Evolutionary conservation across 345 rosid genomes (phyloP), one percentile per base, ranked within the genome.

Genomic region (Acer yangbiense): DNA sequence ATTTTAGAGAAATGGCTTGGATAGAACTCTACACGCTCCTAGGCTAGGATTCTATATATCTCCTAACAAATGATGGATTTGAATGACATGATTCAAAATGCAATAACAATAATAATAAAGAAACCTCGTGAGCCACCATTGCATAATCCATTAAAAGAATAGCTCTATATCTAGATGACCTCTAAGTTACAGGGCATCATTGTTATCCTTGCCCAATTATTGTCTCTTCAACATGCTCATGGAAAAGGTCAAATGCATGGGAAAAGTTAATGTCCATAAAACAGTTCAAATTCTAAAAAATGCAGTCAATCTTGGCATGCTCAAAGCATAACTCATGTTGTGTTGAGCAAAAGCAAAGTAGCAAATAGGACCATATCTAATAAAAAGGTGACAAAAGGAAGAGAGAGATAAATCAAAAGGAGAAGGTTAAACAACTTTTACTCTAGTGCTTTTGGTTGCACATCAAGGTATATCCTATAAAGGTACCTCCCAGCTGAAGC

Each of bases 231-330:
- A 69, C 73, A 69, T 69, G 73, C 55, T 62, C 20, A 41, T 73
- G 67, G 21, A 73, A 20, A 73, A n/a, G 57, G 57, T 39, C 20
- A 55, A 39, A 73, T 60, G 76, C 32, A 32, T 18, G 10, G n/a
- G 52, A 66, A 66, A 21, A 39, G 27, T 21, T 29, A 29, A 18
- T 1, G 29, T 55, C 48, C 13, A 16, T 55, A 10, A 54, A 54
- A 25, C 65, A 77, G 13, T 69, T 13, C 35, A 46, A 35, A 0
- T 58, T 23, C 7, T 58, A 58, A 20, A 46, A 39, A 55, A 48
- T 62, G 75, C 50, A 48, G 54, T 64, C 76, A 60, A 61, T 46
- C 62, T 43, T 61, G 17, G 63, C 75, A 61, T 61, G 70, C 70
- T 7, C 50, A 68, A 58, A 43, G 4, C 41, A 76, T 52, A 35